phyloP scores from a whole-genome alignment of 2,329 filamentous ascomycete genomes.

The Phaeomoniella chlamydospora region DNA sequence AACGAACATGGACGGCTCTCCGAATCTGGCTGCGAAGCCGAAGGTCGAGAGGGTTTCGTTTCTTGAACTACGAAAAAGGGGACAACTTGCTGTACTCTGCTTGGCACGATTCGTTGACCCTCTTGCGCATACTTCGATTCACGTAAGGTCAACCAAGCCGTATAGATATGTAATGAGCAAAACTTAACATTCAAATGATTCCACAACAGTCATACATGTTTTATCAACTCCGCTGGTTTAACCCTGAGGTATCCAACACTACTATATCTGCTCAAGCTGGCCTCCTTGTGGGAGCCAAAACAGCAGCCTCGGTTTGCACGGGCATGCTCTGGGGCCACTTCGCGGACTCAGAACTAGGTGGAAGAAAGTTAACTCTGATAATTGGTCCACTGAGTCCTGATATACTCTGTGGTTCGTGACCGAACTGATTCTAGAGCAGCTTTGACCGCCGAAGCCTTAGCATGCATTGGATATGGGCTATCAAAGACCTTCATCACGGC shows the following conservation, averaged over 20 bases:
- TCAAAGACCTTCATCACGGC: constrained; percentile 56
- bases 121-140: constrained; percentile 56
- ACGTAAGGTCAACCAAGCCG: too few relatives aligned
- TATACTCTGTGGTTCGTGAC: constrained; percentile 40
- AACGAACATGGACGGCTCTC: too few relatives aligned
- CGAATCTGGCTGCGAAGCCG: too few relatives aligned
- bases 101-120: constrained; percentile 63
- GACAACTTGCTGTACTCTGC: constrained; percentile 56
- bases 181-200: too few relatives aligned
- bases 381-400: constrained; percentile 50
- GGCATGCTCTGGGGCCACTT: constrained; percentile 62
- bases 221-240: constrained; percentile 62
- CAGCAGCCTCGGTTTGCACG: constrained; percentile 58
- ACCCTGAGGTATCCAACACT: constrained; percentile 30
- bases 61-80: constrained; percentile 50
- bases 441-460: too few relatives aligned
- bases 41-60: too few relatives aligned
- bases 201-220: constrained; percentile 73
- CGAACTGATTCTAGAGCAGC: too few relatives aligned
- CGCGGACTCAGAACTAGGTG: constrained; percentile 50
- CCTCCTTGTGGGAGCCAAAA: constrained; percentile 57
- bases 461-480: constrained; percentile 56
- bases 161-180: too few relatives aligned
- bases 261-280: constrained; percentile 58
- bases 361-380: constrained; percentile 60